A percentile compares a stretch with the other conserved stretches of the same genome.
phyloP scores from a whole-genome alignment of 345 rosid genomes.

The Ceriops tagal region DNA sequence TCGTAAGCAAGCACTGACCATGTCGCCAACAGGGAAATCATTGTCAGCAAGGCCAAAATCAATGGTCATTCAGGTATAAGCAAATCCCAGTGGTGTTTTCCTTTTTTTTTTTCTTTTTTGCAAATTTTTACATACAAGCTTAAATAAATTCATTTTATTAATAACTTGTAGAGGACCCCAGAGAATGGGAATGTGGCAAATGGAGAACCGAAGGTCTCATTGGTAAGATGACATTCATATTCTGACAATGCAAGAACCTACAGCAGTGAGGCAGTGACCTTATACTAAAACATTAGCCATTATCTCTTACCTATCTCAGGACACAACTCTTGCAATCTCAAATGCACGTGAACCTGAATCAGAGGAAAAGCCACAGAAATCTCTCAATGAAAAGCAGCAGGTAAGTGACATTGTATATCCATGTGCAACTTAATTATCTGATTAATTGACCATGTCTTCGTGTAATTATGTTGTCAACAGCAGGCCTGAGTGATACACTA shows the following conservation, averaged over 20 bases:
- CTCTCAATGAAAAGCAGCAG: conserved; percentile 97
- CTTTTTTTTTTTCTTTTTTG: conserved; percentile 3
- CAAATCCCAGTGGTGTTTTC: background rate
- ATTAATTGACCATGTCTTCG: background rate
- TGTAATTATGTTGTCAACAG: no score
- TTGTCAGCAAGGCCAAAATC: conserved; percentile 65
- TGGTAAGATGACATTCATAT: conserved; percentile 39
- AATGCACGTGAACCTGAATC: conserved; percentile 83
- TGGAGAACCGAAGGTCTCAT: conserved; percentile 63
- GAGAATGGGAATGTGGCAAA: conserved; percentile 66
- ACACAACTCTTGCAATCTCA: conserved; percentile 48
- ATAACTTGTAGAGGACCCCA: conserved; percentile 73
- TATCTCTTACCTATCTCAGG: conserved; percentile 41
- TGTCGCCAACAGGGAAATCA: conserved; percentile 89
- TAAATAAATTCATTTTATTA: conserved; percentile 22
- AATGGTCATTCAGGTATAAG: conserved; percentile 61
- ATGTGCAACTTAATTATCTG: background rate
- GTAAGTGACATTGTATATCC: conserved; percentile 30
- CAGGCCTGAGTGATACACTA: no score
- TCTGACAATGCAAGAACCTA: background rate
- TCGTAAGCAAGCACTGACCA: conserved; percentile 90
- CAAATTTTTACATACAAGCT: conserved; percentile 15
- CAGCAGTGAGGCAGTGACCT: conserved; percentile 1
- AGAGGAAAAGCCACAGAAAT: conserved; percentile 95
- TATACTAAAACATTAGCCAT: conserved; percentile 17